Conservation (phyloP, 495 filamentous ascomycete species). For the Xylaria scruposa region DNA sequence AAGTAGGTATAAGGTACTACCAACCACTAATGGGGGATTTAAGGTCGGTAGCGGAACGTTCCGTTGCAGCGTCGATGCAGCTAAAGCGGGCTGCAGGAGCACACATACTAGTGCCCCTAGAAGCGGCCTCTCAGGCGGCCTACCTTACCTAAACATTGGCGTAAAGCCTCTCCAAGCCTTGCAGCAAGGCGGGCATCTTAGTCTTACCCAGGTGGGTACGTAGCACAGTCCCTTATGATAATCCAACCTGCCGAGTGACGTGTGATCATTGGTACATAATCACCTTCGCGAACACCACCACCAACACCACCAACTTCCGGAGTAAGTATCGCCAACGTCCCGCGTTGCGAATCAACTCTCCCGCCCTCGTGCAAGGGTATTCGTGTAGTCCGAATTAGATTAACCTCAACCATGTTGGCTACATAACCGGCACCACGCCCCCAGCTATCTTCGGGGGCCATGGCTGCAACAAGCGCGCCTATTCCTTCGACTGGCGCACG, state of each 20-base stretch:
- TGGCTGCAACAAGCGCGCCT: slow-evolving; percentile 33
- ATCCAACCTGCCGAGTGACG: background rate
- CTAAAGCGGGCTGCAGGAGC: slow-evolving; percentile 10
- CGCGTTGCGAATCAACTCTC: background rate
- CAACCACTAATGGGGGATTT: background rate
- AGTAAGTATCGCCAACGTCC: slow-evolving; percentile 2
- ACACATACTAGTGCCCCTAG: background rate
- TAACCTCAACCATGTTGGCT: slow-evolving; percentile 13
- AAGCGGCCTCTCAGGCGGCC: background rate
- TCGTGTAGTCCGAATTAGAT: background rate
- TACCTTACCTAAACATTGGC: background rate
- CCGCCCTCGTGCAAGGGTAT: background rate
- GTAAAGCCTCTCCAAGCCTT: slow-evolving; percentile 1
- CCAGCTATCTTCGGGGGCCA: slow-evolving; percentile 32
- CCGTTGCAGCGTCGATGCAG: slow-evolving; percentile 6
- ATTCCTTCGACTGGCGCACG: slow-evolving; percentile 34
- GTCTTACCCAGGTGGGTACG: too few species aligned
- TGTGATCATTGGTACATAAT: background rate
- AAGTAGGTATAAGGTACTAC: background rate
- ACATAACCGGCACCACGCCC: slow-evolving; percentile 21
- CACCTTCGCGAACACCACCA: background rate
- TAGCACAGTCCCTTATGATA: background rate
- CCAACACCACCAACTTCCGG: background rate
- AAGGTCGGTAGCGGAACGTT: background rate
- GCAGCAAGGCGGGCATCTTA: background rate